A percentile compares a stretch with the other conserved stretches of the same genome.
Evolutionary conservation across 352 stramenopile species (phyloP).

Genomic region (Globisporangium cystogenes): DNA sequence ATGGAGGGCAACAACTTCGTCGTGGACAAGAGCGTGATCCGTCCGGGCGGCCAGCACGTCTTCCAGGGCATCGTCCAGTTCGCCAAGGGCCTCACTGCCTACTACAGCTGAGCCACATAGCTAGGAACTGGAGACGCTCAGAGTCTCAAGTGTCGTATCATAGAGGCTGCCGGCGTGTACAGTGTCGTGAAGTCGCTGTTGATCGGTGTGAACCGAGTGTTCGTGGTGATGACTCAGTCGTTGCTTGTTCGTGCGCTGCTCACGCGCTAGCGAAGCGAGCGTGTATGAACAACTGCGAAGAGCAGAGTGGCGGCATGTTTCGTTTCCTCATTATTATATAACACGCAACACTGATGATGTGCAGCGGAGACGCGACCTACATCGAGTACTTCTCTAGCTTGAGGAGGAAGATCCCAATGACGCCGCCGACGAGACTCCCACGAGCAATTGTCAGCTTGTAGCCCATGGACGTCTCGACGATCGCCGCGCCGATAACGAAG

Average conservation of each 20-base stretch:
- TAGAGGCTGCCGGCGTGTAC: too few relatives aligned
- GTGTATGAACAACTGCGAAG: too few relatives aligned
- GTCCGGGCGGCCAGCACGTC: conserved; percentile 14
- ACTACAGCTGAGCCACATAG: conserved; percentile 11
- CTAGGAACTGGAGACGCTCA: not conserved
- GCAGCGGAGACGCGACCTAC: not conserved
- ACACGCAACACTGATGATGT: too few relatives aligned
- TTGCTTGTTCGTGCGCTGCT: too few relatives aligned
- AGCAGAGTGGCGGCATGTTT: too few relatives aligned
- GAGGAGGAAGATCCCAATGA: not conserved
- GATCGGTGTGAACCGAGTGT: too few relatives aligned
- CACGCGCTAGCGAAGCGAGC: too few relatives aligned
- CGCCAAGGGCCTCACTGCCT: conserved; percentile 15
- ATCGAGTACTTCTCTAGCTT: not conserved
- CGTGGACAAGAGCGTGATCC: conserved; percentile 14
- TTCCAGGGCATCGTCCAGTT: conserved; percentile 18
- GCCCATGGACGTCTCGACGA: conserved; percentile 7
- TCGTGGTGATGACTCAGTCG: too few relatives aligned
- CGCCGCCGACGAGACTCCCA: not conserved
- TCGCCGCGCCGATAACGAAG: too few relatives aligned
- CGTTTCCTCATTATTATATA: too few relatives aligned
- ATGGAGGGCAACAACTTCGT: conserved; percentile 22
- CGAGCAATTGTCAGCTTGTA: not conserved
- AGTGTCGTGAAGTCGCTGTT: too few relatives aligned
- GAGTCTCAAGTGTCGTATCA: not conserved